Conservation (phyloP, 495 filamentous ascomycete species). For the Venustampulla echinocandica region DNA sequence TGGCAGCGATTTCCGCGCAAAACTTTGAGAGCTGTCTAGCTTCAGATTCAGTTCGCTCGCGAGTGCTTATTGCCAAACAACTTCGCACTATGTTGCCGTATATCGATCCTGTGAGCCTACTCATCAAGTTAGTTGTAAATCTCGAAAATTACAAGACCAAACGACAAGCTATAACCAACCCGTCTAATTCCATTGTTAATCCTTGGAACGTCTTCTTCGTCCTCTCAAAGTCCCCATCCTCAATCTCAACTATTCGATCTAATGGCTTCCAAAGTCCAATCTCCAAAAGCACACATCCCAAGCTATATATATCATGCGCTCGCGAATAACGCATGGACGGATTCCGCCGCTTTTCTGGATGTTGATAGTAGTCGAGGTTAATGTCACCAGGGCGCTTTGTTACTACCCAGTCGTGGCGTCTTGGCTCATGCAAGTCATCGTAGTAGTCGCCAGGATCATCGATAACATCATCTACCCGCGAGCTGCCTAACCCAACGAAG, state of each 20-base stretch:
- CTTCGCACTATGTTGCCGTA: conserved; percentile 20
- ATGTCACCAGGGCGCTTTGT: conserved; percentile 4
- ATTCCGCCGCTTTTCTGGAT: conserved; percentile 22
- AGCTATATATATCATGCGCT: conserved; percentile 54
- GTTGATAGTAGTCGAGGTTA: conserved; percentile 21
- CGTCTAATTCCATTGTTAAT: conserved; percentile 18
- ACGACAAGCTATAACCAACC: conserved; percentile 5
- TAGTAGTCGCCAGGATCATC: neutral
- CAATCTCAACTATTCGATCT: conserved; percentile 13
- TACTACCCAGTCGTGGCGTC: neutral
- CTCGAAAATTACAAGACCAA: neutral
- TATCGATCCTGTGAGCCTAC: conserved; percentile 14
- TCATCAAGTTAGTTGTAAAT: neutral
- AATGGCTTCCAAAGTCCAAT: conserved; percentile 51
- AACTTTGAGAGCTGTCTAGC: conserved; percentile 11
- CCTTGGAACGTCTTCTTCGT: conserved; percentile 13
- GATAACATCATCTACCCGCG: conserved; percentile 12
- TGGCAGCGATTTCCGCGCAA: conserved; percentile 16
- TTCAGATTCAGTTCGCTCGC: conserved; percentile 15
- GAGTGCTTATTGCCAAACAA: conserved; percentile 15
- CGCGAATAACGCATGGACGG: conserved; percentile 11
- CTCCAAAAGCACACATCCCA: conserved; percentile 54
- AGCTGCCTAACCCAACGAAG: conserved; percentile 13
- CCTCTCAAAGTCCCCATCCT: conserved; percentile 16
- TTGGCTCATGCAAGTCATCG: neutral